Evolutionary conservation across 768 basidiomycete species (phyloP).

Genomic region (Daedalea quercina): DNA sequence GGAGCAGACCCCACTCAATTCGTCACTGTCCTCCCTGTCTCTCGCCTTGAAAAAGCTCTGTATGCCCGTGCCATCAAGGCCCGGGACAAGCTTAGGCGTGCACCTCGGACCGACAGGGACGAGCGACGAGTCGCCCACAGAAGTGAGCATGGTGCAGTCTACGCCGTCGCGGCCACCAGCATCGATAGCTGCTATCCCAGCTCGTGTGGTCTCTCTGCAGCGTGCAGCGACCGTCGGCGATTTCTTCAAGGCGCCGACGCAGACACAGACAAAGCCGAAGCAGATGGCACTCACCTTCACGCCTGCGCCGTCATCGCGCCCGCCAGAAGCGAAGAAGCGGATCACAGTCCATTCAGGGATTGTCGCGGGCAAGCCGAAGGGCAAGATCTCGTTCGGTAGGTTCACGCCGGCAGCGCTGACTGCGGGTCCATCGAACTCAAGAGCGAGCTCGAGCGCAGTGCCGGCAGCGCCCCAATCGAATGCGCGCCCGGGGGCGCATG

Average conservation of each 20-base stretch:
- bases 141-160: constrained; percentile 10
- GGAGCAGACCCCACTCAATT: constrained; percentile 4
- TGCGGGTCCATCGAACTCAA: not conserved
- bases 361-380: constrained; percentile 16
- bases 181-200: not conserved
- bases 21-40: constrained; percentile 54
- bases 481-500: constrained; percentile 9
- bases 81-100: constrained; percentile 69
- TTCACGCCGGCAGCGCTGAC: not conserved
- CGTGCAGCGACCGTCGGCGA: not conserved
- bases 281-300: too few relatives aligned
- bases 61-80: constrained; percentile 56
- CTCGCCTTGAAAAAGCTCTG: constrained; percentile 66
- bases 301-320: too few relatives aligned
- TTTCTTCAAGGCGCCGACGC: not conserved
- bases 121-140: constrained; percentile 11
- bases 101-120: constrained; percentile 26
- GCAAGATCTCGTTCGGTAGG: not conserved
- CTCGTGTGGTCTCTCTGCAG: not conserved
- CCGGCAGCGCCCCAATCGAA: not conserved
- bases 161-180: constrained; percentile 6
- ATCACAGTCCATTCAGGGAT: constrained; percentile 19
- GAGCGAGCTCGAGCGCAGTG: constrained; percentile 1
- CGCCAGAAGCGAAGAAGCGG: not conserved
- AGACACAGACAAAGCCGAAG: not conserved